Base-by-base conservation (phyloP, 2,329 filamentous ascomycete species). In the Didymella keratinophila region DNA sequence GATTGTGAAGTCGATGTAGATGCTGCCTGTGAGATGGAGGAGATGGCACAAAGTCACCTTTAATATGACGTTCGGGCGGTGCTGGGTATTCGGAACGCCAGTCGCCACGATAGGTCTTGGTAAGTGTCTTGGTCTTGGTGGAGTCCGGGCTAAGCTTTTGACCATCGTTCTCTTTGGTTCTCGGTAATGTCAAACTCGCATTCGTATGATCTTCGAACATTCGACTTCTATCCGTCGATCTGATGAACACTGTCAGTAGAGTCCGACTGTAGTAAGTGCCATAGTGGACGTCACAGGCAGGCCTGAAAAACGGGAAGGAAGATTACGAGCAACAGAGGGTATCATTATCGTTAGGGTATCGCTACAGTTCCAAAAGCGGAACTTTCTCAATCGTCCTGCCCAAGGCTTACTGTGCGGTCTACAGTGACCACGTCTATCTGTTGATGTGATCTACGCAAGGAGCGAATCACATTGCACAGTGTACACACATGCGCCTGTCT, bases 261-360 rank as follows among this genome's bases (percentile, higher is more conserved):
- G n/a, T n/a, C n/a, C n/a, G n/a, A n/a, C n/a, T n/a, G n/a, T n/a
- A n/a, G n/a, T n/a, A n/a, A n/a, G n/a, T n/a, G n/a, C n/a, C n/a
- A n/a, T n/a, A n/a, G 14, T 3, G 6, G 32, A 36, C 32, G 7
- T n/a, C 32, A 18, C 14, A 8, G 12, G 14, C 32, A 34, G 23
- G 23, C 7, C 23, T 25, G 32, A 3, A 4, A n/a, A 8, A n/a
- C 8, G 4, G 34, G 28, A 23, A 47, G 10, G 4, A 6, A 2
- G 11, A 5, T 21, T 23, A 20, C 23, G 21, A 10, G 14, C 23
- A n/a, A 21, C 23, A 6, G 28, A 45, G 44, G 43, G 25, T 53
- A 50, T 49, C 44, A 50, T 44, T 50, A 43, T 41, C 32, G 43
- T 34, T 43, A n/a, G 49, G 55, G 55, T 58, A 53, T 53, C 50